A percentile compares a stretch with the other conserved stretches of the same genome.
phyloP scores from a whole-genome alignment of 129 eudicot genomes.

The Deinandra increscens region DNA sequence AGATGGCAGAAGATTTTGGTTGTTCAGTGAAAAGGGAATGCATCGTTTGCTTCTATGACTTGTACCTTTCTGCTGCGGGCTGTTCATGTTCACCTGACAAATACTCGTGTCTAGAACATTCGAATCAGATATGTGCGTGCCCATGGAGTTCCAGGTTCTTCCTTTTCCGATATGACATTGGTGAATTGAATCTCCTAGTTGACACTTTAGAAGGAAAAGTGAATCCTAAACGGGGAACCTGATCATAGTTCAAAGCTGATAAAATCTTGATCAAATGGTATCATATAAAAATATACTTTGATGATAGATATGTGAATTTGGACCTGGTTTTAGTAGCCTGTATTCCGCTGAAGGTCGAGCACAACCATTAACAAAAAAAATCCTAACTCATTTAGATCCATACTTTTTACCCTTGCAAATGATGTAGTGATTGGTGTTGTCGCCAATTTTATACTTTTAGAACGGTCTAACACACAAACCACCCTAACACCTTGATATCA shows the following conservation, averaged over 20 bases:
- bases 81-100: conserved; percentile 67
- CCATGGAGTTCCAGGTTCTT: conserved; percentile 52
- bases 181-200: conserved; percentile 51
- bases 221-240: conserved; percentile 20
- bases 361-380: too few species aligned
- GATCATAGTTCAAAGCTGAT: not conserved
- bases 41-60: conserved; percentile 51
- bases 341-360: too few species aligned
- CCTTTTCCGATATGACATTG: conserved; percentile 44
- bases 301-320: not conserved
- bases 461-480: too few species aligned
- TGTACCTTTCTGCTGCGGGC: conserved; percentile 65
- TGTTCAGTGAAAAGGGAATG: conserved; percentile 58
- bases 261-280: not conserved
- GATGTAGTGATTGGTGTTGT: too few species aligned
- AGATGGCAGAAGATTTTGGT: conserved; percentile 51
- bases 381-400: too few species aligned
- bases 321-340: too few species aligned
- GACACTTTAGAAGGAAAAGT: conserved; percentile 56
- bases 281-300: not conserved
- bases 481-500: too few species aligned
- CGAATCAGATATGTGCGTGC: conserved; percentile 67
- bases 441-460: too few species aligned
- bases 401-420: too few species aligned
- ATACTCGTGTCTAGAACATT: conserved; percentile 68